A percentile compares a stretch with the other conserved stretches of the same genome.
These are phyloP conservation scores for Blechomonas ayalai DNA, from an alignment of 208 protist species.

Conservation along the genomic window DNA sequence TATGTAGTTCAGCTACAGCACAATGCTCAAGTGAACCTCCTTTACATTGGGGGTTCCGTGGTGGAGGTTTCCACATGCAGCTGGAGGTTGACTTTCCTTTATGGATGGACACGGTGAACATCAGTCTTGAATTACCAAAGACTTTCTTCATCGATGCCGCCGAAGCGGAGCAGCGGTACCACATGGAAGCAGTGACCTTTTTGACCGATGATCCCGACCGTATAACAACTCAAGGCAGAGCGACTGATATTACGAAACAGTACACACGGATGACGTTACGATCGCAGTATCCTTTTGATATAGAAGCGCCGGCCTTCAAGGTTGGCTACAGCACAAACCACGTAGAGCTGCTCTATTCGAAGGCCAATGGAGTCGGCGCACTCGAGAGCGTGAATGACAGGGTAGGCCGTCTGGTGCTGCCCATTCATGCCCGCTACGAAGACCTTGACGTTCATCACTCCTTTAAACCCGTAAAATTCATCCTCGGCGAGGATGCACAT, in stretches of 20 bases:
- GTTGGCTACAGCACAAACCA: constrained; percentile 41
- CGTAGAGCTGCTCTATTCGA: constrained; percentile 19
- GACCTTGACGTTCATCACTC: constrained; percentile 22
- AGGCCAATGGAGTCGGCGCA: no score
- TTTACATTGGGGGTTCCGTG: constrained; percentile 28
- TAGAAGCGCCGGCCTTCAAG: constrained; percentile 71
- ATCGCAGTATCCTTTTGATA: constrained; percentile 59
- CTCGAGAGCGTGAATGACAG: no score
- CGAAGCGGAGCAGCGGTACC: constrained; percentile 60
- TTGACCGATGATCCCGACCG: constrained; percentile 5
- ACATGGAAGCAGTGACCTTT: background rate
- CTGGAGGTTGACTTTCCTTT: constrained; percentile 54
- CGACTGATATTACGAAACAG: constrained; percentile 18
- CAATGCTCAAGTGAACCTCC: no score
- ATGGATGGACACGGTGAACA: constrained; percentile 5
- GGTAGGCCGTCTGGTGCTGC: constrained; percentile 32
- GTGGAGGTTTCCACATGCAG: constrained; percentile 74
- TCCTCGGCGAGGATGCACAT: constrained; percentile 25
- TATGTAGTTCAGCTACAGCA: no score
- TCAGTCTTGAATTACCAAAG: constrained; percentile 37
- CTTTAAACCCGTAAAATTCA: constrained; percentile 34
- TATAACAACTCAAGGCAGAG: background rate
- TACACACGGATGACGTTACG: constrained; percentile 27
- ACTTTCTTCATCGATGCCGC: constrained; percentile 70
- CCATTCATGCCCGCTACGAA: constrained; percentile 81